phyloP scores from a whole-genome alignment of 2,329 filamentous ascomycete genomes.

The Stemphylium beticola region DNA sequence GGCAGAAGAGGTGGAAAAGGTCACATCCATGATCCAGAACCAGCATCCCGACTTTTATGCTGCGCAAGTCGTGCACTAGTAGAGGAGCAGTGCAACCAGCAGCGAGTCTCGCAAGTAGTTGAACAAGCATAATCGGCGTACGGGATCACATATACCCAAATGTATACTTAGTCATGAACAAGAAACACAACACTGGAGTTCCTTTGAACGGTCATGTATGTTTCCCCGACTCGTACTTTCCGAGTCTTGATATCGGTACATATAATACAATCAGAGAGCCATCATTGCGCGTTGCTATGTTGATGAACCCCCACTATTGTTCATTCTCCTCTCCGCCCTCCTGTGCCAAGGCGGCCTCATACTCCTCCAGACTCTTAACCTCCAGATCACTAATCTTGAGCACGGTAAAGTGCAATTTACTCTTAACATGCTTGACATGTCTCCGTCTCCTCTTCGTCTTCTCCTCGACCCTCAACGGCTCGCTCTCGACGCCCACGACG shows the following conservation, averaged over 20 bases:
- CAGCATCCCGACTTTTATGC: conserved; percentile 71
- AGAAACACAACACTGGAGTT: neutral
- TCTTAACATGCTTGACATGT: conserved; percentile 75
- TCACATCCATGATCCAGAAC: conserved; percentile 79
- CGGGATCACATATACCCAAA: conserved; percentile 7
- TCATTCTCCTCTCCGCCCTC: conserved; percentile 6
- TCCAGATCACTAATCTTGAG: conserved; percentile 82
- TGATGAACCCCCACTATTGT: conserved; percentile 5
- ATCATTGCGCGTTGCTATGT: neutral
- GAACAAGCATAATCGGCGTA: conserved; percentile 8
- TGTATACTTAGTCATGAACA: conserved; percentile 11
- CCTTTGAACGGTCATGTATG: neutral
- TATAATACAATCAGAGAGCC: conserved; percentile 22
- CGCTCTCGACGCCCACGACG: conserved; percentile 81
- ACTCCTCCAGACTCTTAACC: conserved; percentile 64
- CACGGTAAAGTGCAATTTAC: conserved; percentile 90
- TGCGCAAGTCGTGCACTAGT: conserved; percentile 47
- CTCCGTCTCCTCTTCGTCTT: conserved; percentile 70
- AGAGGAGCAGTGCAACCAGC: neutral
- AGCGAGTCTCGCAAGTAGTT: neutral
- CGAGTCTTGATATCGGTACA: conserved; percentile 12
- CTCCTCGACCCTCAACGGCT: conserved; percentile 63
- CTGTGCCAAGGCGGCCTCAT: conserved; percentile 49
- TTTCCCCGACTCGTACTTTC: neutral
- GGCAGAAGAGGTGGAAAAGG: conserved; percentile 87